Evolutionary conservation across 371 early-diverging fungal genomes (phyloP).

Genomic region (Mortierella sp.): DNA sequence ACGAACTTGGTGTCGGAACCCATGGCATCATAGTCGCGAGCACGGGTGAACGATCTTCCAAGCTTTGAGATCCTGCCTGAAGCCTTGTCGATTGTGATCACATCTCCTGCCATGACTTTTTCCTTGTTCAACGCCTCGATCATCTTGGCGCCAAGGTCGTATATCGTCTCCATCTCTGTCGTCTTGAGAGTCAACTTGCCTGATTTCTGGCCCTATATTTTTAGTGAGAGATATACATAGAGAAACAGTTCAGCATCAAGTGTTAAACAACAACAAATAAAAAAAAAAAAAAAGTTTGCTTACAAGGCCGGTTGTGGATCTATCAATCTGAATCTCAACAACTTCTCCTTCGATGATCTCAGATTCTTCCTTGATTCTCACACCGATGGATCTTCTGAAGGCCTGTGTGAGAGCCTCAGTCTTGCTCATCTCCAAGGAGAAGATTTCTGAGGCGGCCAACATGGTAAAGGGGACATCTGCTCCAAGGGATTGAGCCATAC

Average conservation of each 20-base stretch:
- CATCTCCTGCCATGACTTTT: slow-evolving; percentile 97
- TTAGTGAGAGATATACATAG: neutral
- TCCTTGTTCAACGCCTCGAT: slow-evolving; percentile 97
- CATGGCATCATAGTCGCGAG: slow-evolving; percentile 97
- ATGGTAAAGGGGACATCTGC: slow-evolving; percentile 96
- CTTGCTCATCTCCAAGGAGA: slow-evolving; percentile 98
- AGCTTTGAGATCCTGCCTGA: slow-evolving; percentile 98
- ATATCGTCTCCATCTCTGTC: slow-evolving; percentile 99
- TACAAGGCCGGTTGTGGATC: slow-evolving; percentile 90
- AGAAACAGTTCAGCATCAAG: neutral
- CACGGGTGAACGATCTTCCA: slow-evolving; percentile 94
- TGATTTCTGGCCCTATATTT: slow-evolving; percentile 80
- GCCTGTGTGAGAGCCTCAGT: slow-evolving; percentile 99
- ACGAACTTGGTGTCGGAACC: slow-evolving; percentile 97
- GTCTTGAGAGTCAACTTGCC: slow-evolving; percentile 99
- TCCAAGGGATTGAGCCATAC: slow-evolving; percentile 94
- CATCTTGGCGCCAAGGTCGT: slow-evolving; percentile 99
- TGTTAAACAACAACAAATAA: too few species aligned
- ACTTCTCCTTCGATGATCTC: slow-evolving; percentile 99
- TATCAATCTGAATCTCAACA: slow-evolving; percentile 97
- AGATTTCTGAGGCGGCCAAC: slow-evolving; percentile 97
- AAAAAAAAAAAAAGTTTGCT: slow-evolving; percentile 28
- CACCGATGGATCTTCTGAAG: slow-evolving; percentile 96
- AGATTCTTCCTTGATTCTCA: slow-evolving; percentile 98
- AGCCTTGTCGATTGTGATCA: slow-evolving; percentile 98